phyloP scores from a whole-genome alignment of 768 basidiomycete species.

The Tremella fuciformis region DNA sequence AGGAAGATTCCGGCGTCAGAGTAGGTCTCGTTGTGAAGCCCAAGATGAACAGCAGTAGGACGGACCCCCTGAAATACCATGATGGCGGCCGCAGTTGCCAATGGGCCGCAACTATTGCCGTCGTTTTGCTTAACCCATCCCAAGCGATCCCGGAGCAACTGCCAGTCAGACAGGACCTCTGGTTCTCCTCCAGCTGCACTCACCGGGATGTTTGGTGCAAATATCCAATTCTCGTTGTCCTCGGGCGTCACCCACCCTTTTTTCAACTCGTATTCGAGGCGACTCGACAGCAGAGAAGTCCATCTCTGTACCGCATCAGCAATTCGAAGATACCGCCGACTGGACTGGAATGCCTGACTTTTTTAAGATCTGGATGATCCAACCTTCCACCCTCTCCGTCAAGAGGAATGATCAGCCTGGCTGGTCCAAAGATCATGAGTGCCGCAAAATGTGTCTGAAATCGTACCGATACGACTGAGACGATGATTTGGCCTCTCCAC shows the following conservation, averaged over 20 bases:
- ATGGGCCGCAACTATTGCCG: constrained; percentile 5
- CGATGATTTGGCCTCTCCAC: background rate
- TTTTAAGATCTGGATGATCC: background rate
- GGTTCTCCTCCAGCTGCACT: background rate
- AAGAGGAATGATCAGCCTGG: background rate
- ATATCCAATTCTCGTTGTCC: constrained; percentile 4
- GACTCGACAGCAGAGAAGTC: background rate
- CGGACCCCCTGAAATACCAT: constrained; percentile 1
- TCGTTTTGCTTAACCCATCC: constrained; percentile 5
- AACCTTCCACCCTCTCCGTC: constrained; percentile 1
- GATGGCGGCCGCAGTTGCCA: constrained; percentile 4
- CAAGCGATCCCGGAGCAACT: background rate
- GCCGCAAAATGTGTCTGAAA: constrained; percentile 3
- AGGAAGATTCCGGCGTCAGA: background rate
- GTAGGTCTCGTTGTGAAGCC: background rate
- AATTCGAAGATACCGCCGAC: background rate
- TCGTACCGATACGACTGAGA: background rate
- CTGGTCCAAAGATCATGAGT: background rate
- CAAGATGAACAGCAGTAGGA: background rate
- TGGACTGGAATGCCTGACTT: background rate
- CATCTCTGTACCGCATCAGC: background rate
- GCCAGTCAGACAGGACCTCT: background rate
- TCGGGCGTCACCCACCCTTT: background rate
- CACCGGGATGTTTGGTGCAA: constrained; percentile 1
- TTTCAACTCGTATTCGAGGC: background rate